Base-by-base conservation (phyloP, 1,284 basidiomycete genomes). In the Cryptococcus sp. region DNA sequence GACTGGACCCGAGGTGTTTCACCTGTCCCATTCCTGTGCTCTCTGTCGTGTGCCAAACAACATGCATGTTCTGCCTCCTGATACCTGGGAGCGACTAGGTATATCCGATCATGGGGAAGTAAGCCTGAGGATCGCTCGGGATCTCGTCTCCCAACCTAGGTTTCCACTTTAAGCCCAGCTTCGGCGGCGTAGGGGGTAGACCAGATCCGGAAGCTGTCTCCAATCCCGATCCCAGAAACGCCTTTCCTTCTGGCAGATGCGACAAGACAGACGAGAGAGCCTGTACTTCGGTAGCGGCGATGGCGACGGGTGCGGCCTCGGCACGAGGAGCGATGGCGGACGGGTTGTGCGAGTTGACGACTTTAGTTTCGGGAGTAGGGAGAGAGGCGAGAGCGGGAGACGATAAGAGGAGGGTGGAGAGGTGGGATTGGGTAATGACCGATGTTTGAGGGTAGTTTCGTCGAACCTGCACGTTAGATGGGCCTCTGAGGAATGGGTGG, bases 401-500 rank as follows among this genome's bases (percentile, higher is more conserved):
- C 46, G 92, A 83, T 53, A 95, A 81, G 36, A 97, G 80, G 53
- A 97, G 76, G 22, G 81, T 77, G 6, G 91, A 86, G 34, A 92
- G 78, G 68, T 88, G 84, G 18, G 78, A 71, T 77, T 92, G 87
- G 18, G 85, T 89, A 58, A 89, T 80, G 25, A 86, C 83, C 11
- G 85, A 90, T 36, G 91, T 82, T 63, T 85, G 85, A 26, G 92
- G 91, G 74, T 92, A 95, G 48, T 83, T 83, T 52, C 92, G 83
- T 52, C 93, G 84, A 63, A 55, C 58, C 64, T 67, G 47, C 10
- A 25, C 16, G 37, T 37, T n/a, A 28, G 45, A 44, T 36, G 16
- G 9, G 19, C 26, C 7, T 43, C 32, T 22, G 16, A 2, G 12
- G n/a, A 43, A 22, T n/a, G 19, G 16, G 41, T 22, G 7, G 18